Evolutionary conservation across 2,329 filamentous ascomycete species (phyloP).

Genomic region (Aspergillus tanneri): DNA sequence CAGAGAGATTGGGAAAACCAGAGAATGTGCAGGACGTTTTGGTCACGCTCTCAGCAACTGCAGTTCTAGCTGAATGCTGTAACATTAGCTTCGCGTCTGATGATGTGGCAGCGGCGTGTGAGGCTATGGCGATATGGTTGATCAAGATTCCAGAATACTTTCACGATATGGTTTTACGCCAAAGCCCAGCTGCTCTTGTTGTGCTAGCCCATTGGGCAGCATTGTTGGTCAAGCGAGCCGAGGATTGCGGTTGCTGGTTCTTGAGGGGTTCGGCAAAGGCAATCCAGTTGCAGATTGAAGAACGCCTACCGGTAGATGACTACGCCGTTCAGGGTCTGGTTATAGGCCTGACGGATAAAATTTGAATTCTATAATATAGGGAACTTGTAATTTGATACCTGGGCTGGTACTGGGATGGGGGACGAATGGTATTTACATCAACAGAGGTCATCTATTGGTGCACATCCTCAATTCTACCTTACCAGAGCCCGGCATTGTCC

Average conservation of each 20-base stretch:
- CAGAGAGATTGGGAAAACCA: slow-evolving; percentile 1
- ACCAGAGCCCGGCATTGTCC: too few relatives aligned
- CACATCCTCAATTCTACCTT: too few relatives aligned
- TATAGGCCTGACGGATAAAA: too few relatives aligned
- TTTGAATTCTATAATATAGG: too few relatives aligned
- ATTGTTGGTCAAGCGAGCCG: neutral
- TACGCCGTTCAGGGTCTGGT: too few relatives aligned
- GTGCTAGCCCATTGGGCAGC: slow-evolving; percentile 9
- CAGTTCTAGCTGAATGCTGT: slow-evolving; percentile 6
- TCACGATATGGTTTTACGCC: neutral
- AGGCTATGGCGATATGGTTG: slow-evolving; percentile 3
- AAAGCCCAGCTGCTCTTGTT: neutral
- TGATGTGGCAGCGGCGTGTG: neutral
- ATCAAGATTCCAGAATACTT: neutral
- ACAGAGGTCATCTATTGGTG: too few relatives aligned
- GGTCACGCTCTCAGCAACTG: neutral
- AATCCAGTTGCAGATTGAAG: too few relatives aligned
- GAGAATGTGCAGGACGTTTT: slow-evolving; percentile 2
- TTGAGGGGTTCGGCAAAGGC: slow-evolving; percentile 1
- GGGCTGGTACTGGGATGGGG: too few relatives aligned
- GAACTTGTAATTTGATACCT: too few relatives aligned
- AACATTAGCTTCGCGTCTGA: neutral
- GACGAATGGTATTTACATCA: too few relatives aligned
- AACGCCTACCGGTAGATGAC: too few relatives aligned
- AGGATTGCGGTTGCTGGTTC: slow-evolving; percentile 7